Conservation (phyloP, 2,329 filamentous ascomycete species). For the Colletotrichum eleusines region DNA sequence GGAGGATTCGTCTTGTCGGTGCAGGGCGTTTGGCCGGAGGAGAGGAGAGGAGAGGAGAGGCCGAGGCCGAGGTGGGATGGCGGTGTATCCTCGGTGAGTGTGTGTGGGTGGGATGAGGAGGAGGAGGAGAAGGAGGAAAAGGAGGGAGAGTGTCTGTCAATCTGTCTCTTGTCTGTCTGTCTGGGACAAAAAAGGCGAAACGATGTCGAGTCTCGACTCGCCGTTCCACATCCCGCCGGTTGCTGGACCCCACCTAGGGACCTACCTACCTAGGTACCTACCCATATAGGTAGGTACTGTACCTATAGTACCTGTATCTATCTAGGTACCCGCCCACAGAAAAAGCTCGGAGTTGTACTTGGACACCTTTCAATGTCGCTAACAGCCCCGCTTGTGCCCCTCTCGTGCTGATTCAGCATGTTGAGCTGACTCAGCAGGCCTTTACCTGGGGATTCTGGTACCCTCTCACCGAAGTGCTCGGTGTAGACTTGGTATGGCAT, state of each 20-base stretch:
- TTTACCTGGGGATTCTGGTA: not conserved
- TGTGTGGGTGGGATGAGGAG: slow-evolving; percentile 10
- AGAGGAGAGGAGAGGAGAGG: not conserved
- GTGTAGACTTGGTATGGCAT: not conserved
- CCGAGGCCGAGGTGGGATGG: slow-evolving; percentile 6
- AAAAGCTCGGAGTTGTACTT: not conserved
- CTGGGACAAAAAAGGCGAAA: slow-evolving; percentile 23
- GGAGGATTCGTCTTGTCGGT: slow-evolving; percentile 4
- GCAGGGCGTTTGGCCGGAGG: slow-evolving; percentile 1
- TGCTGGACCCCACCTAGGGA: slow-evolving; percentile 14
- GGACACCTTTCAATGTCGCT: too few relatives aligned
- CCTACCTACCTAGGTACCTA: too few relatives aligned
- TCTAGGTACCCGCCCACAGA: too few relatives aligned
- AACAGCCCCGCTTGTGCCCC: too few relatives aligned
- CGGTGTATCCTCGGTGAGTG: slow-evolving; percentile 27
- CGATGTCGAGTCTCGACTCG: slow-evolving; percentile 25
- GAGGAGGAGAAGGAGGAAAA: too few relatives aligned
- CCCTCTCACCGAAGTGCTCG: not conserved
- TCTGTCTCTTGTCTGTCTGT: not conserved
- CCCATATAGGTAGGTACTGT: too few relatives aligned
- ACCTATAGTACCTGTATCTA: too few relatives aligned
- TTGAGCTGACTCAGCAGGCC: not conserved
- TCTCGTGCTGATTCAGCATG: not conserved
- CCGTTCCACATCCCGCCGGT: slow-evolving; percentile 11
- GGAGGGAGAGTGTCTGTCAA: not conserved